Evolutionary conservation across 306 rosid species (phyloP).

Genomic region (Elaeagnus macrophylla): DNA sequence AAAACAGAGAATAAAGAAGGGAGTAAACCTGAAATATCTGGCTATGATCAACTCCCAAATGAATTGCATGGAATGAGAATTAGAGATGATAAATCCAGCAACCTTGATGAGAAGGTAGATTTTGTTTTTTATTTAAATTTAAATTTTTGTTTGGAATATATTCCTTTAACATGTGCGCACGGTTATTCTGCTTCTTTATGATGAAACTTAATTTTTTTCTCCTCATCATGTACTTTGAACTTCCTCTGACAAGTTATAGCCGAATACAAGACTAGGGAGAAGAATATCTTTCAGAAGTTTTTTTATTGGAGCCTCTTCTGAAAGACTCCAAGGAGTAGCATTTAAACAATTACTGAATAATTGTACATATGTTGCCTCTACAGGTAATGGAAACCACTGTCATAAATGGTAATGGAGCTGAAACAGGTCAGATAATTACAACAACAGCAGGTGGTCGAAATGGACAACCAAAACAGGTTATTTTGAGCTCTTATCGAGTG

Average conservation of each 20-base stretch:
- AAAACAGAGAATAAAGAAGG: slow-evolving; percentile 26
- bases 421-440: slow-evolving; percentile 76
- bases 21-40: slow-evolving; percentile 33
- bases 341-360: neutral
- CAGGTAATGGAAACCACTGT: slow-evolving; percentile 61
- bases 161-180: neutral
- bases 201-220: neutral
- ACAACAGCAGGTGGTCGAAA: slow-evolving; percentile 67
- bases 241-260: neutral
- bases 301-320: neutral
- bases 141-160: no score
- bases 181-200: neutral
- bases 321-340: neutral
- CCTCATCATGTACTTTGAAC: neutral
- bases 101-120: slow-evolving; percentile 53
- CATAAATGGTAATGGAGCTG: slow-evolving; percentile 74
- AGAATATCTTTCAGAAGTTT: neutral
- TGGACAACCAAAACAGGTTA: slow-evolving; percentile 84
- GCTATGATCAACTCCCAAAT: slow-evolving; percentile 58
- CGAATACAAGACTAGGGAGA: neutral
- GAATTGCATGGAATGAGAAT: slow-evolving; percentile 69
- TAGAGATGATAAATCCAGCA: slow-evolving; percentile 49
- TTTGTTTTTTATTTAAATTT: neutral
- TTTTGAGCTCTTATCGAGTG: neutral
- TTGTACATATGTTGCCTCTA: slow-evolving; percentile 13